These are phyloP conservation scores for Firmiana major DNA, from an alignment of 345 rosid genomes.

Conservation along the genomic window DNA sequence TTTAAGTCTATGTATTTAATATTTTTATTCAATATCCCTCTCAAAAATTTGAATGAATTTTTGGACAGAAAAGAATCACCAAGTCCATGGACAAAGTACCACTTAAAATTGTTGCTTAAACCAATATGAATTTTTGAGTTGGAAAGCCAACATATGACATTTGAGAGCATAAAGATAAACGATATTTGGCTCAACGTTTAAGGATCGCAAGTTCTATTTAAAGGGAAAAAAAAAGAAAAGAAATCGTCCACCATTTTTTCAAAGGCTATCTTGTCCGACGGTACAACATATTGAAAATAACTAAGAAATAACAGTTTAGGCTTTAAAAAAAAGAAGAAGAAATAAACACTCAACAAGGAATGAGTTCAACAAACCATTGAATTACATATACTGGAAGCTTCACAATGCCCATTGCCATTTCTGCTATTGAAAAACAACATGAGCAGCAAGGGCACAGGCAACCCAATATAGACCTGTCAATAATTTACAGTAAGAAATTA, in stretches of 20 bases:
- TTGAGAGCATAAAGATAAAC: no score
- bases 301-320: neutral
- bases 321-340: neutral
- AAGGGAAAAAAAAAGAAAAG: neutral
- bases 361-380: conserved; percentile 8
- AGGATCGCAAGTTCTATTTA: no score
- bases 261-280: neutral
- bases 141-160: no score
- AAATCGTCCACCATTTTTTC: neutral
- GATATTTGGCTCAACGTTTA: no score
- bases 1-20: no score
- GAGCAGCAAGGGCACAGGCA: conserved; percentile 24
- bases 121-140: no score
- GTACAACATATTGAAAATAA: neutral
- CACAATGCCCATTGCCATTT: conserved; percentile 10
- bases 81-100: no score
- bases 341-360: conserved; percentile 17
- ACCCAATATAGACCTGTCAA: conserved; percentile 10
- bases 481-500: neutral
- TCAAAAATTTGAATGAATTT: no score
- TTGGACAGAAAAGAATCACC: no score
- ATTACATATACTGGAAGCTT: conserved; percentile 15
- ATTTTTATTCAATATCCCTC: no score
- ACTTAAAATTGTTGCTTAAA: no score
- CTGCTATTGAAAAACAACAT: conserved; percentile 2